Evolutionary conservation across 2,329 filamentous ascomycete species (phyloP), one percentile per base, ranked within the genome.

Genomic region (Neonectria sp.): DNA sequence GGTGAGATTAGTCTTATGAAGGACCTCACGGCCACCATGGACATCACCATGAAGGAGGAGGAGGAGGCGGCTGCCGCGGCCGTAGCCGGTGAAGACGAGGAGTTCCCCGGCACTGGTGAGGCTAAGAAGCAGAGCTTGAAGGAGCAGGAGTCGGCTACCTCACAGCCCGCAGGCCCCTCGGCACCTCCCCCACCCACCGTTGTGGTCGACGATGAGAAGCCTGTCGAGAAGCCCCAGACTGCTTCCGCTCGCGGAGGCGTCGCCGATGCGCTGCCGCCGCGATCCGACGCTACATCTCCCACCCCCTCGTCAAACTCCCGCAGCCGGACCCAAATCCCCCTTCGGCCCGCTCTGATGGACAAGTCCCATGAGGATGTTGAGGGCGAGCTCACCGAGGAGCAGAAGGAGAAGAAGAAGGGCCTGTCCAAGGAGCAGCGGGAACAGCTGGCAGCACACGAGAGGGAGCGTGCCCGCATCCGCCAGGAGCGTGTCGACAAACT

Each of bases 1-100:
- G 96, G 96, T 73, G 96, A 99, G 86, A 97, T 99, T 75, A 96
- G 94, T 57, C 90, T 99, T 65, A 98, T 99, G 93, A 98, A 98
- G 85, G 96, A 99, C 78, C 88, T 99, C 61, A 98, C 95, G 21
- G 94, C 95, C 77, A 97, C 95, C 51, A 98, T 99, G 95, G 96
- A 99, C 77, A 98, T 99, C 73, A 95, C 94, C 24, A 95, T 95
- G 91, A 87, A 93, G 63, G 93, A 94, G 75, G 92, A 93, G 73
- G 90, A 92, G 68, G 90, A 89, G 52, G 83, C 84, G 3, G 85
- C 51, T 15, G 51, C 29, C 11, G 83, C 82, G 15, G 81, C 81
- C 60, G 88, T 90, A 69, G 86, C 89, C 68, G 86, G 85, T 4
- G 84, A 76, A 2, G 82, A 86, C 3, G 82, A 78, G 49, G 88